phyloP scores from a whole-genome alignment of 345 rosid species.

The Raphanus sativus region DNA sequence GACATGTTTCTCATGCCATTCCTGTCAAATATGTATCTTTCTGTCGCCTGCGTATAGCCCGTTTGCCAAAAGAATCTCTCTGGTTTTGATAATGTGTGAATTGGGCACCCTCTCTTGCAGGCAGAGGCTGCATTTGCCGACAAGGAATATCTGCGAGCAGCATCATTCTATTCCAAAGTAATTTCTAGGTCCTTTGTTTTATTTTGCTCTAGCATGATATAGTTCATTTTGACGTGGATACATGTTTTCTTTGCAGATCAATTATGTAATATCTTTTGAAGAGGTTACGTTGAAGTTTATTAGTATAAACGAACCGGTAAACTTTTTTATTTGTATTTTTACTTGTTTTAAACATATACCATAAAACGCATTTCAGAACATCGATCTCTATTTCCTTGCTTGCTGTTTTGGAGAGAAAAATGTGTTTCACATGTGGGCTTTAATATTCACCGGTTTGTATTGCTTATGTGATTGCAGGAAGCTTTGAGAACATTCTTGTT shows the following conservation, averaged over 20 bases:
- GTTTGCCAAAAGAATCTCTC: constrained; percentile 20
- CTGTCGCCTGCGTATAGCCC: background rate
- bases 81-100: constrained; percentile 30
- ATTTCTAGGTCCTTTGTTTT: constrained; percentile 29
- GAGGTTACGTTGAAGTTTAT: constrained; percentile 96
- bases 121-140: constrained; percentile 85
- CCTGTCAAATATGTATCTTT: constrained; percentile 9
- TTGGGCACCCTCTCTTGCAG: constrained; percentile 56
- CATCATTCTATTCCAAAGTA: constrained; percentile 97
- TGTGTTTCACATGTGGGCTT: constrained; percentile 8
- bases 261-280: constrained; percentile 83
- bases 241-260: constrained; percentile 62
- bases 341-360: constrained; percentile 4
- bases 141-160: constrained; percentile 89
- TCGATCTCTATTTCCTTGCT: constrained; percentile 1
- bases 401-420: constrained; percentile 7
- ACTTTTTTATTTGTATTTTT: constrained; percentile 1
- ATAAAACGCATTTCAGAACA: background rate
- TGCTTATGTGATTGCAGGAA: constrained; percentile 62
- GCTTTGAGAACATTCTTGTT: constrained; percentile 93
- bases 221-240: constrained; percentile 26
- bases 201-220: constrained; percentile 12
- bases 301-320: constrained; percentile 76
- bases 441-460: constrained; percentile 12
- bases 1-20: constrained; percentile 10